These are phyloP conservation scores for Pyricularia sp. DNA, from an alignment of 2,329 filamentous ascomycete species.

Conservation along the genomic window DNA sequence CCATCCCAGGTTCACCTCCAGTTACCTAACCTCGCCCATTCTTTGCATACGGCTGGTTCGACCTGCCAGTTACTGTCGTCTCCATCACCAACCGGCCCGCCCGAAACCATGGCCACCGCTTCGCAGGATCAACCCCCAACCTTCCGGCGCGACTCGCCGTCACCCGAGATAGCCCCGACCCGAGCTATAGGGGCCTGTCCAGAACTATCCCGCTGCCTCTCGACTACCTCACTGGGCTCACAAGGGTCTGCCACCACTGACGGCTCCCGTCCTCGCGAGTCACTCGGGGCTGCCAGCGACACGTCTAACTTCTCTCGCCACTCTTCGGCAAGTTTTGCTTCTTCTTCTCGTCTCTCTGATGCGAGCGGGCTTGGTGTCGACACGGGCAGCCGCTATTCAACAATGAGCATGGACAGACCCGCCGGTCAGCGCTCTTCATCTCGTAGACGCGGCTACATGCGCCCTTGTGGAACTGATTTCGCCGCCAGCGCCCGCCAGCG, in stretches of 20 bases:
- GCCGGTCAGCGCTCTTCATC: slow-evolving; percentile 32
- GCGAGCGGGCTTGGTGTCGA: slow-evolving; percentile 26
- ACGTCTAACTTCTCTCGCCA: slow-evolving; percentile 46
- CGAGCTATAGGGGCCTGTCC: slow-evolving; percentile 43
- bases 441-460: slow-evolving; percentile 63
- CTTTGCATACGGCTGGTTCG: background rate
- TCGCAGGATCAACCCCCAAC: slow-evolving; percentile 19
- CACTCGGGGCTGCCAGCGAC: slow-evolving; percentile 42
- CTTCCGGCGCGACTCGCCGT: slow-evolving; percentile 51
- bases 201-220: slow-evolving; percentile 54
- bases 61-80: background rate
- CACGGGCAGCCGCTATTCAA: slow-evolving; percentile 7
- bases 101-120: slow-evolving; percentile 24
- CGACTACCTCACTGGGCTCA: slow-evolving; percentile 50
- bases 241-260: slow-evolving; percentile 41
- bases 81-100: background rate
- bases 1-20: background rate
- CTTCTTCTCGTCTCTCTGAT: slow-evolving; percentile 34
- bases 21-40: background rate
- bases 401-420: slow-evolving; percentile 14
- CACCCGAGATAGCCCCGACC: slow-evolving; percentile 53
- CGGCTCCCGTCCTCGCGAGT: slow-evolving; percentile 36
- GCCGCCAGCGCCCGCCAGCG: slow-evolving; percentile 81
- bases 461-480: slow-evolving; percentile 81
- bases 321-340: slow-evolving; percentile 50